A percentile compares a stretch with the other conserved stretches of the same genome.
phyloP scores from a whole-genome alignment of 305 asterid species.

The Fraxinus nigra region DNA sequence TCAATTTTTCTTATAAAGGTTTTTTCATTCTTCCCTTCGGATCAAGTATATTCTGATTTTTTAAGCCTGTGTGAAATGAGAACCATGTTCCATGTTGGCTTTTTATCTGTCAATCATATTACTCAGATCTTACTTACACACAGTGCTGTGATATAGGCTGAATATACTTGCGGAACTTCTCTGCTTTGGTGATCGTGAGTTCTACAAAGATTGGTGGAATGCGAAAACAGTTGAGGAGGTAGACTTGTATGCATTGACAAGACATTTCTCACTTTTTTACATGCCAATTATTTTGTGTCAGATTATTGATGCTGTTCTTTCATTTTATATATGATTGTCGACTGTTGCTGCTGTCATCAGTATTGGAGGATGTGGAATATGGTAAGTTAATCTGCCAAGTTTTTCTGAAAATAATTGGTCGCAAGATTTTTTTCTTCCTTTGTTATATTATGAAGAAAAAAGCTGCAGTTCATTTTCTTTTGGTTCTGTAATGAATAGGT shows the following conservation, averaged over 20 bases:
- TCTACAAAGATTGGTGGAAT: slow-evolving; percentile 99
- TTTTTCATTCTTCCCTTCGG: slow-evolving; percentile 4
- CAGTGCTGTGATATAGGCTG: slow-evolving; percentile 65
- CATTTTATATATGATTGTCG: slow-evolving; percentile 25
- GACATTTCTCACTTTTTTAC: not conserved
- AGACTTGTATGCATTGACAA: slow-evolving; percentile 13
- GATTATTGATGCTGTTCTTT: slow-evolving; percentile 25
- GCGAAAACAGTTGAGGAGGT: slow-evolving; percentile 98
- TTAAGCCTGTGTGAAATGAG: slow-evolving; percentile 1
- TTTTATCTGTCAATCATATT: slow-evolving; percentile 3
- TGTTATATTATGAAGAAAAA: not conserved
- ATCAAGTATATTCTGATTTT: not conserved
- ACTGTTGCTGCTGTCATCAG: slow-evolving; percentile 52
- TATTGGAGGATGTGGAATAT: slow-evolving; percentile 99
- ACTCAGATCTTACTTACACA: slow-evolving; percentile 40
- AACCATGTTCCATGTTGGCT: slow-evolving; percentile 14
- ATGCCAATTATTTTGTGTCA: slow-evolving; percentile 25
- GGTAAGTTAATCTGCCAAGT: slow-evolving; percentile 52
- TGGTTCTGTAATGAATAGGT: not conserved
- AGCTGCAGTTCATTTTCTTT: not conserved
- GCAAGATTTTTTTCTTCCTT: not conserved
- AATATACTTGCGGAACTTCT: slow-evolving; percentile 95
- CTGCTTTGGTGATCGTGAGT: slow-evolving; percentile 96
- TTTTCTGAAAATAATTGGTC: not conserved
- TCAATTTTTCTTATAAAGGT: not conserved